Conservation (phyloP, 2,329 filamentous ascomycete genomes). For the Lasiodiplodia citricola region DNA sequence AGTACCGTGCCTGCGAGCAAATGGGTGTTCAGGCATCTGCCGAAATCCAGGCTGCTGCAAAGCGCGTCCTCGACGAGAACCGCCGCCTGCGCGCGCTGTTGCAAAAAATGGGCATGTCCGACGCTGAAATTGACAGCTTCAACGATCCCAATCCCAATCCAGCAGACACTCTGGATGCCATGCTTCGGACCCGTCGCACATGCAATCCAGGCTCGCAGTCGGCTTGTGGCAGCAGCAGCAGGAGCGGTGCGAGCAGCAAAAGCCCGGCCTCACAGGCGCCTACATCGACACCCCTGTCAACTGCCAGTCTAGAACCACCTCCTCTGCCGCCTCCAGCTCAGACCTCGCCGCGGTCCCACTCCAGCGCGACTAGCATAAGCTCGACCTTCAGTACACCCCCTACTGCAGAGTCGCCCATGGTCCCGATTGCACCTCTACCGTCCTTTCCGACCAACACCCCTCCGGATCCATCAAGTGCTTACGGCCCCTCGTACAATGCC, state of each 20-base stretch:
- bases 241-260: neutral
- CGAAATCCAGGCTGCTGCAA: slow-evolving; percentile 74
- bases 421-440: neutral
- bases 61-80: slow-evolving; percentile 73
- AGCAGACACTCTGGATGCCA: slow-evolving; percentile 33
- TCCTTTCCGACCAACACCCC: neutral
- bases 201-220: slow-evolving; percentile 30
- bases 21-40: slow-evolving; percentile 70
- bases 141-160: slow-evolving; percentile 20
- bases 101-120: slow-evolving; percentile 60
- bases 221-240: slow-evolving; percentile 21
- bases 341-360: neutral
- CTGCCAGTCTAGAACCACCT: neutral
- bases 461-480: neutral
- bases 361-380: neutral
- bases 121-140: slow-evolving; percentile 57
- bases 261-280: neutral
- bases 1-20: slow-evolving; percentile 66
- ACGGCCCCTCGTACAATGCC: slow-evolving; percentile 2
- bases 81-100: slow-evolving; percentile 66
- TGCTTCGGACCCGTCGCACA: slow-evolving; percentile 40
- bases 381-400: neutral
- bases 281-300: neutral
- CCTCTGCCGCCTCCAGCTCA: neutral
- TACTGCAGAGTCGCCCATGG: neutral